phyloP scores from a whole-genome alignment of 2,329 filamentous ascomycete species.

The Rosellinia necatrix region DNA sequence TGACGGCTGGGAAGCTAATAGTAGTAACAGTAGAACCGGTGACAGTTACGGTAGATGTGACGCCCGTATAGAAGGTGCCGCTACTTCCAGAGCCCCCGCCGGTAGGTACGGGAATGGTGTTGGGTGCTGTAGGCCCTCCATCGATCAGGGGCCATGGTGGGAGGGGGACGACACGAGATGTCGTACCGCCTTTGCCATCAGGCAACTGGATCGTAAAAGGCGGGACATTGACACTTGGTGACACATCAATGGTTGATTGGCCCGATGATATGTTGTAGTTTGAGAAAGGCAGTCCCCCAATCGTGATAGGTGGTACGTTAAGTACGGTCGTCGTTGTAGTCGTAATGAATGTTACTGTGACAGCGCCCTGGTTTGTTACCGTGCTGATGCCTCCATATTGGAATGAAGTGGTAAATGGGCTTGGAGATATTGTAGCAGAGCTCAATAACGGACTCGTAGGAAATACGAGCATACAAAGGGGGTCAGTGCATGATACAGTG shows the following conservation, averaged over 20 bases:
- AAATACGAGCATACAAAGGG: constrained; percentile 33
- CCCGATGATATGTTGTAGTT: constrained; percentile 3
- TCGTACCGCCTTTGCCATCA: constrained; percentile 3
- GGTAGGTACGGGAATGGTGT: not conserved
- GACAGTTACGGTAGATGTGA: not conserved
- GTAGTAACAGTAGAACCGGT: constrained; percentile 3
- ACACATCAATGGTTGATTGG: not conserved
- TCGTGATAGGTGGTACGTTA: not conserved
- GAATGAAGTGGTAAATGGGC: constrained; percentile 17
- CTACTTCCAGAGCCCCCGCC: not conserved
- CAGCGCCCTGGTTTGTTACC: not conserved
- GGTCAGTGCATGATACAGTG: not conserved
- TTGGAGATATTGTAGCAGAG: constrained; percentile 24
- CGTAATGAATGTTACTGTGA: not conserved
- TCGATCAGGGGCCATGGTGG: constrained; percentile 18
- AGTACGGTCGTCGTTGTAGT: constrained; percentile 1
- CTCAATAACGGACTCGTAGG: constrained; percentile 27
- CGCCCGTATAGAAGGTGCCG: constrained; percentile 1
- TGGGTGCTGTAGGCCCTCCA: not conserved
- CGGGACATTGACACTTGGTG: constrained; percentile 6
- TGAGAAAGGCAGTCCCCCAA: not conserved
- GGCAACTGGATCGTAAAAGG: not conserved
- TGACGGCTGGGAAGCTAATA: not conserved
- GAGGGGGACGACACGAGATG: constrained; percentile 7
- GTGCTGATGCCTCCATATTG: constrained; percentile 6